Percentiles rank a stretch among this genome's conserved stretches.
Conservation (phyloP, 1,284 basidiomycete species). For the Microbotryum scabiosae region DNA sequence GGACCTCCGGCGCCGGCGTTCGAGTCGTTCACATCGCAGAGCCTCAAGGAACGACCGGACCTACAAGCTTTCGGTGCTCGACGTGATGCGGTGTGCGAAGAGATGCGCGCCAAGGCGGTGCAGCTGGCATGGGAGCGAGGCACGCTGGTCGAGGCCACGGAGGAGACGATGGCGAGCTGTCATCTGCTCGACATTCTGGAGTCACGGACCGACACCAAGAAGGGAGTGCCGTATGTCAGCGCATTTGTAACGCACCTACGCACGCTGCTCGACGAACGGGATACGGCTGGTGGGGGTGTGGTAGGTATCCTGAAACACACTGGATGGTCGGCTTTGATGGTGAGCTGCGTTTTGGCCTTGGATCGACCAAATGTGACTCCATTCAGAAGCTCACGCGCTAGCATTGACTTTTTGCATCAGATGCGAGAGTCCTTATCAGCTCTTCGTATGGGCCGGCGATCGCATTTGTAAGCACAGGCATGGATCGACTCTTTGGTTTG, state of each 20-base stretch:
- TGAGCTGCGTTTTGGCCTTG: neutral
- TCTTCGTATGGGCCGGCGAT: constrained; percentile 24
- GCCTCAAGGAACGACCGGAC: constrained; percentile 2
- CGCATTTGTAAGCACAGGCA: constrained; percentile 14
- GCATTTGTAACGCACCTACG: constrained; percentile 27
- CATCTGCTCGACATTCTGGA: constrained; percentile 29
- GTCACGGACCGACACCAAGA: constrained; percentile 16
- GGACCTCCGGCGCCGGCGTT: constrained; percentile 7
- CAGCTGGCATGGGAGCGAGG: constrained; percentile 23
- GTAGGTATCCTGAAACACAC: neutral
- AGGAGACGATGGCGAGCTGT: constrained; percentile 27
- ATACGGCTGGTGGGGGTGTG: neutral
- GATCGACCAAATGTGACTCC: neutral
- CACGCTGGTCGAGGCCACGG: constrained; percentile 17
- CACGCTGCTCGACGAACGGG: constrained; percentile 20
- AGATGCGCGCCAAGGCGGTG: constrained; percentile 17
- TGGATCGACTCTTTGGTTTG: too few relatives aligned
- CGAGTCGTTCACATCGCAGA: constrained; percentile 11
- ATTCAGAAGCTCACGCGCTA: neutral
- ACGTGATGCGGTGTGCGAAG: constrained; percentile 14
- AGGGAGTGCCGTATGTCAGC: constrained; percentile 24
- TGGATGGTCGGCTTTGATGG: constrained; percentile 27
- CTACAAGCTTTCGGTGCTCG: constrained; percentile 18
- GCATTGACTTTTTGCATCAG: neutral
- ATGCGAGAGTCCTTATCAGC: constrained; percentile 26